A percentile compares a stretch with the other conserved stretches of the same genome.
Evolutionary conservation across 179 eudicot species (phyloP).

Genomic region (Amaranthus tricolor): DNA sequence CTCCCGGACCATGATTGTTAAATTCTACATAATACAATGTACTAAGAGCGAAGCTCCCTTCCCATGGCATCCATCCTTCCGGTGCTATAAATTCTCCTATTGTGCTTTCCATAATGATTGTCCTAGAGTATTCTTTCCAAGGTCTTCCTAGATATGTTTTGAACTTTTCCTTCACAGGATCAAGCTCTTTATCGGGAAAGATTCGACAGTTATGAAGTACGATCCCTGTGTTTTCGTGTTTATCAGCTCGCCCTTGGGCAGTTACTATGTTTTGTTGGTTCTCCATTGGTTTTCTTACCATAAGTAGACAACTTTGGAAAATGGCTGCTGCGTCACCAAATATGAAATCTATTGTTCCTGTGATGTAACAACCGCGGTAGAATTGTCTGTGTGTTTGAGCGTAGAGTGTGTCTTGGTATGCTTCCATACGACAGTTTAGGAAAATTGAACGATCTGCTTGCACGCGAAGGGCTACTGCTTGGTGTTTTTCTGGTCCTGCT

Average conservation of each 20-base stretch:
- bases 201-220: conserved; percentile 63
- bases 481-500: conserved; percentile 71
- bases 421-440: conserved; percentile 68
- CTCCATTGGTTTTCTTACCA: conserved; percentile 42
- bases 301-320: conserved; percentile 61
- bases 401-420: conserved; percentile 70
- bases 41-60: conserved; percentile 49
- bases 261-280: conserved; percentile 64
- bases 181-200: conserved; percentile 37
- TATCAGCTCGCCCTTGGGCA: conserved; percentile 64
- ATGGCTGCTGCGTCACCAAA: conserved; percentile 70
- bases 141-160: conserved; percentile 77
- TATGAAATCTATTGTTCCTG: conserved; percentile 75
- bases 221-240: conserved; percentile 58
- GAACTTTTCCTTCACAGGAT: conserved; percentile 32
- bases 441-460: conserved; percentile 65
- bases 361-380: conserved; percentile 53
- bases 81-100: conserved; percentile 52
- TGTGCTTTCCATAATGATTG: conserved; percentile 62
- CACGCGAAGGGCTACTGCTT: conserved; percentile 81
- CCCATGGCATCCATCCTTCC: conserved; percentile 65
- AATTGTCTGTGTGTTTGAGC: conserved; percentile 73
- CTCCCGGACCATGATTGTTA: conserved; percentile 53
- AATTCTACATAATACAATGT: conserved; percentile 69
- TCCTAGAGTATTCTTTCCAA: conserved; percentile 64